A percentile compares a stretch with the other conserved stretches of the same genome.
phyloP scores from a whole-genome alignment of 1,139 yeast genomes.

The Debaryomycetaceae sp. region DNA sequence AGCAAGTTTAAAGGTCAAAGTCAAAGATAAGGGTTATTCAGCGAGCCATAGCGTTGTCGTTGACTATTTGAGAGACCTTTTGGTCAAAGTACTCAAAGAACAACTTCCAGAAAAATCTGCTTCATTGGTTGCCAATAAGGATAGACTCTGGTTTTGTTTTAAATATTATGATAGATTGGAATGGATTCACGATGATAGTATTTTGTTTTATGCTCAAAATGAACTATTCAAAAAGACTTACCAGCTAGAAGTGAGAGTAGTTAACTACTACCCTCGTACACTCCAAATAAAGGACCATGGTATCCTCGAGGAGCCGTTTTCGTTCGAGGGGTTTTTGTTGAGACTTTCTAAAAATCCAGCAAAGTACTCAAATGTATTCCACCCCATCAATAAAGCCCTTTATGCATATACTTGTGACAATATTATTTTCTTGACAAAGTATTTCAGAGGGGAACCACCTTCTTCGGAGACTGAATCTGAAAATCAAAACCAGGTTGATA shows the following conservation, averaged over 20 bases:
- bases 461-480: constrained; percentile 35
- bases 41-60: constrained; percentile 29
- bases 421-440: constrained; percentile 56
- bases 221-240: constrained; percentile 20
- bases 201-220: constrained; percentile 36
- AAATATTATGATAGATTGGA: constrained; percentile 71
- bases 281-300: constrained; percentile 9
- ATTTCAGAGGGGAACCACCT: constrained; percentile 62
- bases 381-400: constrained; percentile 34
- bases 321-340: constrained; percentile 74
- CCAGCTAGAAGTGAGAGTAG: constrained; percentile 58
- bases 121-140: constrained; percentile 18
- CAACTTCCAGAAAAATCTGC: constrained; percentile 9
- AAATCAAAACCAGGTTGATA: constrained; percentile 20
- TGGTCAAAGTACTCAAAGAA: constrained; percentile 15
- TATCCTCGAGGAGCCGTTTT: constrained; percentile 49
- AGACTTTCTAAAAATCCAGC: constrained; percentile 49
- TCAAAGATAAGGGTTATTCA: constrained; percentile 30
- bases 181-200: constrained; percentile 62
- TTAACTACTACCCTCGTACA: constrained; percentile 12
- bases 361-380: constrained; percentile 43
- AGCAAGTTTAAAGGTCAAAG: constrained; percentile 10
- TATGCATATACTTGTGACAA: constrained; percentile 66
- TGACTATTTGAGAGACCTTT: constrained; percentile 26
- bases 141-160: constrained; percentile 51